Base-by-base conservation (phyloP, 1,284 basidiomycete genomes). In the Ustilago nuda region DNA sequence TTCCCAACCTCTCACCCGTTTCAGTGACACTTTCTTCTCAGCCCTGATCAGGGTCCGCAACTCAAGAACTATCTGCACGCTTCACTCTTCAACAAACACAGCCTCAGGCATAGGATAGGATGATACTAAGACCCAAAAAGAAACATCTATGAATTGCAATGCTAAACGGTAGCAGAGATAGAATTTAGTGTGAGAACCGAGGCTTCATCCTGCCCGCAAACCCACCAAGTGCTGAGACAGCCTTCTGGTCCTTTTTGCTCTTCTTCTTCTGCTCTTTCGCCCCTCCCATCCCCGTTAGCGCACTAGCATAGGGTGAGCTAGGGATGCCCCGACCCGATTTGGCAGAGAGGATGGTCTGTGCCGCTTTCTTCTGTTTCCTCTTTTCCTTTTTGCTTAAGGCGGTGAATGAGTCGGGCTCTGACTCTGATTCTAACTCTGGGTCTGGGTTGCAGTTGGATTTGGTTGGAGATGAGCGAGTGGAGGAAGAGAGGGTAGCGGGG, bases 321-420 rank as follows among this genome's bases (percentile, higher is more conserved):
- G 75, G 70, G 6, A 72, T 43, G 0, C 75, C 66, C 7, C 70
- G 50, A 0, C 60, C 51, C 3, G 39, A 32, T 30, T 66, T 64
- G 2, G 66, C 63, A 13, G 41, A 17, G 1, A 48, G 43, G 11
- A 71, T 53, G 8, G 58, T 54, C 32, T 56, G 54, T 7, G 66
- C 66, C 7, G 70, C 70, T 37, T 77, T 73, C 58, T 73, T 77
- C 51, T 64, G 66, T 51, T 52, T 61, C 3, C 70, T 54, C 52
- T 56, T 77, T 33, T 77, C 66, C 41, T 77, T 77, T 36, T 77
- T 77, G 1, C 65, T 68, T 15, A 65, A 23, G 0, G 66, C 51
- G 2, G 51, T 50, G 30, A 50, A 50, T 2, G 62, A 62, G 12
- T 64, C 61, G 4, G 48, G 58, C 50, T 72, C 69, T 1, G 61